A percentile compares a stretch with the other conserved stretches of the same genome.
Conservation (phyloP, 768 basidiomycete species). For the Russula emetica region DNA sequence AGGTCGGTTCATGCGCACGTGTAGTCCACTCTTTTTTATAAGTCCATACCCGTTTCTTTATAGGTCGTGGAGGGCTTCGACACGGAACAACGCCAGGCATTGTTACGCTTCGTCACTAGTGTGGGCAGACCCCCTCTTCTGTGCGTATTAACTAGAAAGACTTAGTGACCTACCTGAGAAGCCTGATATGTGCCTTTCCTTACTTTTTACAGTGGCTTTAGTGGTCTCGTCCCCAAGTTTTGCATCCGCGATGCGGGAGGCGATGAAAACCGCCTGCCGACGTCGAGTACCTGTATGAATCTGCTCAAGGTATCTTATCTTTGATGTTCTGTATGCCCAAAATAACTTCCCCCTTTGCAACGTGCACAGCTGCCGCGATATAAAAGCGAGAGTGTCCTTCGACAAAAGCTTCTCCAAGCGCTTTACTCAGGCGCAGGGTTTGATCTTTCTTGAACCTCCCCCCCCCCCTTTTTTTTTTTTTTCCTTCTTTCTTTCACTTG, state of each 20-base stretch:
- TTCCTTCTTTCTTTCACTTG: neutral
- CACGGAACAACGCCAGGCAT: constrained; percentile 69
- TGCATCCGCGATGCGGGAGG: constrained; percentile 76
- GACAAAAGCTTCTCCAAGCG: constrained; percentile 77
- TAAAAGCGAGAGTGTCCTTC: constrained; percentile 55
- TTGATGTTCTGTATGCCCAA: neutral
- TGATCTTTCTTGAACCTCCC: constrained; percentile 63
- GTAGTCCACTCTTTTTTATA: constrained; percentile 1
- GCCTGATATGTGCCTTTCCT: neutral
- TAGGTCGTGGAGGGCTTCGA: constrained; percentile 76
- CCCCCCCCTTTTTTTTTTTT: neutral
- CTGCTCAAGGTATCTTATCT: constrained; percentile 63
- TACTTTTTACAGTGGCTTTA: constrained; percentile 57
- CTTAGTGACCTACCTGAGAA: neutral
- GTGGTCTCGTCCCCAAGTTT: constrained; percentile 83
- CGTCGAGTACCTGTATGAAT: constrained; percentile 87
- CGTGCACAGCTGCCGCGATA: constrained; percentile 62
- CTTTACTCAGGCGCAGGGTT: constrained; percentile 89
- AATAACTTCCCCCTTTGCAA: neutral
- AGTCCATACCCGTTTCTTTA: neutral
- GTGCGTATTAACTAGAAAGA: constrained; percentile 40
- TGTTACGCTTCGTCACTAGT: constrained; percentile 90
- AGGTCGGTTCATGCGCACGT: constrained; percentile 39
- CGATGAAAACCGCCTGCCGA: constrained; percentile 68
- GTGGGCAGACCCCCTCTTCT: constrained; percentile 85